Conservation (phyloP, 2,329 filamentous ascomycete species). For the Epichloe sp. region DNA sequence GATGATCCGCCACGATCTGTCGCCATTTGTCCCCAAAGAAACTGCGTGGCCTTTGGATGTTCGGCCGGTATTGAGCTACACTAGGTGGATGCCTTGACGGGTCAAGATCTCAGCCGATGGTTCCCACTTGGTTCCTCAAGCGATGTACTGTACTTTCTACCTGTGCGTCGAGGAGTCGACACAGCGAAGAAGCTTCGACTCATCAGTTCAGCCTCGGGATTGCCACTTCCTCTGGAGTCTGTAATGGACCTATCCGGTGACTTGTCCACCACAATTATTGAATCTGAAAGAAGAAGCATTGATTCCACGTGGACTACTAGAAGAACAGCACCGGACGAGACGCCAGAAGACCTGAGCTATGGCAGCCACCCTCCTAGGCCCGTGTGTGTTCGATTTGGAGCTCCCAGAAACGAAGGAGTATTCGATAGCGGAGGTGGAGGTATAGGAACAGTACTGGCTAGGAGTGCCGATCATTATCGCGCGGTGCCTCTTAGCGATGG, state of each 20-base stretch:
- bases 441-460: conserved; percentile 22
- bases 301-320: conserved; percentile 6
- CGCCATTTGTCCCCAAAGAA: conserved; percentile 50
- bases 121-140: conserved; percentile 41
- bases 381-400: background rate
- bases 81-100: conserved; percentile 35
- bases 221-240: conserved; percentile 12
- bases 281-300: conserved; percentile 9
- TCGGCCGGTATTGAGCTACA: conserved; percentile 49
- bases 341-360: background rate
- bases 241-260: conserved; percentile 10
- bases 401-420: background rate
- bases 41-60: conserved; percentile 53
- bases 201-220: conserved; percentile 43
- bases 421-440: background rate
- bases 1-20: conserved; percentile 53
- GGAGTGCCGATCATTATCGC: conserved; percentile 45
- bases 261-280: conserved; percentile 12
- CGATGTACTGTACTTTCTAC: conserved; percentile 47
- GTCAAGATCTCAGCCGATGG: conserved; percentile 38
- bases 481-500: conserved; percentile 54
- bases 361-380: background rate
- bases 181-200: conserved; percentile 44
- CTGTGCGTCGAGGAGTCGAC: conserved; percentile 34
- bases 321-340: conserved; percentile 4